phyloP scores from a whole-genome alignment of 192 early-diverging fungal genomes.

The Obelidium mucronatum region DNA sequence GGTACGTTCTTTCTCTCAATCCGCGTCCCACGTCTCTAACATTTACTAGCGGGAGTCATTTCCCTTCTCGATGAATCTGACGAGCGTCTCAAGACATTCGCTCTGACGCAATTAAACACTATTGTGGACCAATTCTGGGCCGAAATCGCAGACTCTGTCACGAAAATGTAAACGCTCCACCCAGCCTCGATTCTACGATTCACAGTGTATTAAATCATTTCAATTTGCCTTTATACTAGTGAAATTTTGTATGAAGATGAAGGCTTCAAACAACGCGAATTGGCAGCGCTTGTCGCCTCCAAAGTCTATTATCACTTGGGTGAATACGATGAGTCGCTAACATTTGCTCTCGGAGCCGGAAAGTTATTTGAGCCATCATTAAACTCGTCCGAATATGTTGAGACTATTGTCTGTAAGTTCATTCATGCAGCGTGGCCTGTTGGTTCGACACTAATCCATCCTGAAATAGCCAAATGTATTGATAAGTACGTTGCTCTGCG shows the following conservation, averaged over 20 bases:
- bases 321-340: conserved; percentile 93
- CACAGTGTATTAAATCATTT: too few relatives aligned
- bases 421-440: not conserved
- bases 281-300: conserved; percentile 96
- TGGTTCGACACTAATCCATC: not conserved
- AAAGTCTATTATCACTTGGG: conserved; percentile 99
- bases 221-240: conserved; percentile 68
- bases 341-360: conserved; percentile 95
- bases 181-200: not conserved
- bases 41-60: conserved; percentile 79
- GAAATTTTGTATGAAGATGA: conserved; percentile 96
- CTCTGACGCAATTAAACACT: conserved; percentile 86
- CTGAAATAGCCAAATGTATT: conserved; percentile 78
- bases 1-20: conserved; percentile 24
- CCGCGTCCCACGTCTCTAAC: too few relatives aligned
- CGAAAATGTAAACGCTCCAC: conserved; percentile 85
- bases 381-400: conserved; percentile 86
- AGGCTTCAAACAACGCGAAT: conserved; percentile 79
- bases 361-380: conserved; percentile 80
- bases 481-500: conserved; percentile 94
- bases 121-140: conserved; percentile 97
- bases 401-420: conserved; percentile 89
- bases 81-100: conserved; percentile 91
- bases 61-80: conserved; percentile 93
- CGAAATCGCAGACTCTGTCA: conserved; percentile 92